phyloP scores from a whole-genome alignment of 768 basidiomycete genomes.

The Agaricus subrufescens region DNA sequence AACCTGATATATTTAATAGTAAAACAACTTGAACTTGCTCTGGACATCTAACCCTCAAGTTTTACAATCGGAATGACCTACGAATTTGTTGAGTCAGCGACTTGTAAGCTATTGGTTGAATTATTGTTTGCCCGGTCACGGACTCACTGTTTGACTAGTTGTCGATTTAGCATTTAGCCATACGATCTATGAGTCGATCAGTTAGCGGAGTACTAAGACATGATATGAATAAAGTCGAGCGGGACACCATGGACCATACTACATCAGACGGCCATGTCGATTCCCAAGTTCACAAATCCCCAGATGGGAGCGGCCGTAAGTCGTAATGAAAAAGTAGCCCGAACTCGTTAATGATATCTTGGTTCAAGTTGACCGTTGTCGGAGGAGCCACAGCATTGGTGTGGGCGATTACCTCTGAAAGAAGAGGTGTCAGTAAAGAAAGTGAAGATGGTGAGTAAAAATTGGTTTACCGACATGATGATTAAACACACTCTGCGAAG shows the following conservation, averaged over 20 bases:
- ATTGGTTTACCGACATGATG: too few relatives aligned
- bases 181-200: background rate
- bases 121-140: too few relatives aligned
- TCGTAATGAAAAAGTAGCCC: too few relatives aligned
- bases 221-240: background rate
- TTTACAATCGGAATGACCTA: too few relatives aligned
- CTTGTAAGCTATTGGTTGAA: too few relatives aligned
- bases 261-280: background rate
- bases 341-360: background rate
- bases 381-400: background rate
- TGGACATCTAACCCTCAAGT: too few relatives aligned
- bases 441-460: background rate
- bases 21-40: too few relatives aligned
- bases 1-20: constrained; percentile 30
- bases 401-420: background rate
- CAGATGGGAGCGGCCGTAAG: background rate
- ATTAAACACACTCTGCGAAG: background rate
- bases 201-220: too few relatives aligned
- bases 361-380: background rate
- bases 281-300: background rate
- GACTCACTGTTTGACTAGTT: too few relatives aligned
- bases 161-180: too few relatives aligned
- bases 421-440: background rate
- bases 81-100: too few relatives aligned
- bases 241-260: background rate